phyloP scores from a whole-genome alignment of 1,284 basidiomycete genomes.

The Apiotrichum montevideense region DNA sequence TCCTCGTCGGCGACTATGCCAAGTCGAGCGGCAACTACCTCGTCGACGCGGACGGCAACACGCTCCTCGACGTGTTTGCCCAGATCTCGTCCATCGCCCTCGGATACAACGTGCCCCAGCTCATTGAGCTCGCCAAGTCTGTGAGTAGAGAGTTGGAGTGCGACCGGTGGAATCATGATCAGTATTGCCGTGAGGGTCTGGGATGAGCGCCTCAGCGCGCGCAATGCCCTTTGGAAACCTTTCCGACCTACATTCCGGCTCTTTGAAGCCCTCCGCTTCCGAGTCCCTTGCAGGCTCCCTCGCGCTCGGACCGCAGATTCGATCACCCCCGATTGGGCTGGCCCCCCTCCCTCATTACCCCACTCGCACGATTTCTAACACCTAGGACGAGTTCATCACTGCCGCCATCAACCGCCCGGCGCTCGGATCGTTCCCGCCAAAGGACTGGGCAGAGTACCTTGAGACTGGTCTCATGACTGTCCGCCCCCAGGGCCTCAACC shows the following conservation, averaged over 20 bases:
- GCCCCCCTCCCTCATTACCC: no score
- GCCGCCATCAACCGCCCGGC: conserved; percentile 50
- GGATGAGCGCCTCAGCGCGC: no score
- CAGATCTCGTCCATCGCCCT: conserved; percentile 50
- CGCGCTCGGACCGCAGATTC: no score
- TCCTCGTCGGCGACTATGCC: conserved; percentile 20
- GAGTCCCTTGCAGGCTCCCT: no score
- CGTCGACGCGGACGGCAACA: conserved; percentile 54
- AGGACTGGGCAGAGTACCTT: conserved; percentile 49
- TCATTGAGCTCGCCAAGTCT: conserved; percentile 45
- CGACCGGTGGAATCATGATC: no score
- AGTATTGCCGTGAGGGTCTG: no score
- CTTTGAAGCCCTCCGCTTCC: no score
- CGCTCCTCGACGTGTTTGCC: conserved; percentile 53
- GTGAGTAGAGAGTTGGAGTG: conserved; percentile 16
- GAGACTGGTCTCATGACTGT: conserved; percentile 51
- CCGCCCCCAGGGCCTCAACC: conserved; percentile 50
- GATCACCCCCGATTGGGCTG: no score
- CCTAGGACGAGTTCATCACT: conserved; percentile 16
- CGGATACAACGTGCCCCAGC: conserved; percentile 51
- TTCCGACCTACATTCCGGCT: no score
- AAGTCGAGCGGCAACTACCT: conserved; percentile 48
- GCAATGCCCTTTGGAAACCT: no score
- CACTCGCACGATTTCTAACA: no score
- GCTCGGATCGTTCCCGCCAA: conserved; percentile 53